Percentiles rank a stretch among this genome's conserved stretches.
Conservation (phyloP, 148 eudicot genomes). For the Cornus florida region DNA sequence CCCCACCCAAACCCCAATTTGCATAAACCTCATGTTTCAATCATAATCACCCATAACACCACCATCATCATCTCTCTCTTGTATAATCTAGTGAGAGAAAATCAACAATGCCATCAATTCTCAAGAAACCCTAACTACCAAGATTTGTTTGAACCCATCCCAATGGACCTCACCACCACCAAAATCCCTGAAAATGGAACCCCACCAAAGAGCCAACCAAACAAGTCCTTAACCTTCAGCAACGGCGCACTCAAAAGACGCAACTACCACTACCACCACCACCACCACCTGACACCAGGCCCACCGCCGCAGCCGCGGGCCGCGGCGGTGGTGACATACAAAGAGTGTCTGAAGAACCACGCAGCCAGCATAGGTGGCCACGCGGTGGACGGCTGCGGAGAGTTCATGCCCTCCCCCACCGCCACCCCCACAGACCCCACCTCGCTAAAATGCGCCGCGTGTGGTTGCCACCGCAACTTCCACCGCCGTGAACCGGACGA, state of each 20-base stretch:
- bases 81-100: not conserved
- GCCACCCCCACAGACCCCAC: constrained; percentile 35
- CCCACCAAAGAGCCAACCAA: constrained; percentile 35
- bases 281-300: constrained; percentile 4
- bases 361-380: constrained; percentile 79
- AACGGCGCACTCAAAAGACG: constrained; percentile 24
- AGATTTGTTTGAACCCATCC: not conserved
- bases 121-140: not conserved
- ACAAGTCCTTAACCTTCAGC: constrained; percentile 23
- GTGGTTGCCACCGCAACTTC: constrained; percentile 91
- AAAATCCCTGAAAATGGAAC: constrained; percentile 39
- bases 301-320: not conserved
- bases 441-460: constrained; percentile 70
- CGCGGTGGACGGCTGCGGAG: constrained; percentile 86
- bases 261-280: constrained; percentile 1
- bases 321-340: constrained; percentile 36
- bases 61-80: not conserved
- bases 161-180: constrained; percentile 22
- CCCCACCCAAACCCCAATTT: not conserved
- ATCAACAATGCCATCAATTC: not conserved
- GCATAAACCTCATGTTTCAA: not conserved
- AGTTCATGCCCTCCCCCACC: constrained; percentile 70
- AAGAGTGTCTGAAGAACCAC: constrained; percentile 75
- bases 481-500: constrained; percentile 72
- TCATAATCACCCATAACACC: not conserved